These are phyloP conservation scores for Metarhizium rileyi DNA, from an alignment of 2,329 filamentous ascomycete genomes.

Conservation along the genomic window DNA sequence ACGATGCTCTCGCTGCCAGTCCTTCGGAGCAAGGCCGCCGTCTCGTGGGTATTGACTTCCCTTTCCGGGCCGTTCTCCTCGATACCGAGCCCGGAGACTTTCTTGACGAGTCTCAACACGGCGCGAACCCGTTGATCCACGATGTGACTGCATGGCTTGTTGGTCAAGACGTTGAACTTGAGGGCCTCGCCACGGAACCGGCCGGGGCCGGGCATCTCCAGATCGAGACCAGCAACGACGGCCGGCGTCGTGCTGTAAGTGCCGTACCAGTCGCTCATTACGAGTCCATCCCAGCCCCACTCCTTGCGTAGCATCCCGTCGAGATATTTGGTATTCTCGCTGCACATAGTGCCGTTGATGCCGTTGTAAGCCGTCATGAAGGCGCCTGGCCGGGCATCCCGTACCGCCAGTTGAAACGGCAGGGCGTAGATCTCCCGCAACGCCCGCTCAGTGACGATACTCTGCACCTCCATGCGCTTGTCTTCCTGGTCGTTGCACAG, in stretches of 20 bases:
- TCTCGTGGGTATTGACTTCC: slow-evolving; percentile 48
- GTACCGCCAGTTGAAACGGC: slow-evolving; percentile 47
- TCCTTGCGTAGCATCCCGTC: slow-evolving; percentile 42
- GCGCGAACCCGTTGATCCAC: slow-evolving; percentile 49
- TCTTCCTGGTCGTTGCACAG: slow-evolving; percentile 54
- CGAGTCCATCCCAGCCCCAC: slow-evolving; percentile 47
- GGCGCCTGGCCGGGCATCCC: slow-evolving; percentile 39
- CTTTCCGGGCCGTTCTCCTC: slow-evolving; percentile 44
- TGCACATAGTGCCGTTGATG: slow-evolving; percentile 46
- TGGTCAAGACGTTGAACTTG: slow-evolving; percentile 42
- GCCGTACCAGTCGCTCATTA: slow-evolving; percentile 53
- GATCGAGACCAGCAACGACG: slow-evolving; percentile 41
- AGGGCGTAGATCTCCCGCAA: slow-evolving; percentile 49
- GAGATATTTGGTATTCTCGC: slow-evolving; percentile 41
- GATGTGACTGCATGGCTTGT: slow-evolving; percentile 45
- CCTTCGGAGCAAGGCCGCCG: slow-evolving; percentile 52
- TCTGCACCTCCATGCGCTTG: slow-evolving; percentile 44
- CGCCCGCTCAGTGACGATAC: slow-evolving; percentile 44
- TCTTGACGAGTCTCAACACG: slow-evolving; percentile 51
- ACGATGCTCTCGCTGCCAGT: slow-evolving; percentile 62
- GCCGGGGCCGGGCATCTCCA: slow-evolving; percentile 51
- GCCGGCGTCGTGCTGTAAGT: slow-evolving; percentile 45
- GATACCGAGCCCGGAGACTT: slow-evolving; percentile 41
- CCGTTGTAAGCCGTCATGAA: slow-evolving; percentile 54
- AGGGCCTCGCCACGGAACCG: slow-evolving; percentile 41